Evolutionary conservation across 345 rosid species (phyloP).

Genomic region (Balakata baccata): DNA sequence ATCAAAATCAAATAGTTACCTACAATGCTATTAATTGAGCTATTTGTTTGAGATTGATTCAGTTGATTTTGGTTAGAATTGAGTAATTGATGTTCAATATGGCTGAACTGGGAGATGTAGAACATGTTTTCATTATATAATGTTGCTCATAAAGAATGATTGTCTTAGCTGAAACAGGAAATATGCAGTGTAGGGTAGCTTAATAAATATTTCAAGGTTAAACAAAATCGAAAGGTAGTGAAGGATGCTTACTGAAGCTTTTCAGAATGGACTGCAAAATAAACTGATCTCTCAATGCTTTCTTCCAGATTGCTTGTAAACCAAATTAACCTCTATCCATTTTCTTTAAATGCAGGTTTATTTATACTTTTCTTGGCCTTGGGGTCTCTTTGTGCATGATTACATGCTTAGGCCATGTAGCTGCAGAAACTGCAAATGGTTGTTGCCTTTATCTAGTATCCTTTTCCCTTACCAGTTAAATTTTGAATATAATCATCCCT

Average conservation of each 20-base stretch:
- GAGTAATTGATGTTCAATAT: background rate
- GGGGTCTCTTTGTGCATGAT: constrained; percentile 63
- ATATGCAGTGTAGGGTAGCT: background rate
- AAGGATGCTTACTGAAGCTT: background rate
- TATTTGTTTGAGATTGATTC: background rate
- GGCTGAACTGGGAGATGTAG: background rate
- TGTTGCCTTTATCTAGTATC: constrained; percentile 85
- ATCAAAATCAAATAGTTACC: background rate
- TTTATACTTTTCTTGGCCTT: constrained; percentile 64
- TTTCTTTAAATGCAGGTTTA: constrained; percentile 58
- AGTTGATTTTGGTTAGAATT: background rate
- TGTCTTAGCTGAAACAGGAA: background rate
- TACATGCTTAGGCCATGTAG: constrained; percentile 79
- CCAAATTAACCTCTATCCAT: constrained; percentile 4
- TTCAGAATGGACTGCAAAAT: background rate
- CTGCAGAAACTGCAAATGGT: constrained; percentile 77
- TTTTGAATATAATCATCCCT: background rate
- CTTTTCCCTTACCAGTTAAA: constrained; percentile 20
- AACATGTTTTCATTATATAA: background rate
- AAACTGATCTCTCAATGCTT: background rate
- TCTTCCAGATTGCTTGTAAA: constrained; percentile 13
- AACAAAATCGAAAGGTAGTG: background rate
- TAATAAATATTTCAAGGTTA: background rate
- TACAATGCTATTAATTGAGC: background rate
- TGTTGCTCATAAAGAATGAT: background rate